Base-by-base conservation (phyloP, 768 basidiomycete species). In the Tylopilus plumbeoviolaceoides region DNA sequence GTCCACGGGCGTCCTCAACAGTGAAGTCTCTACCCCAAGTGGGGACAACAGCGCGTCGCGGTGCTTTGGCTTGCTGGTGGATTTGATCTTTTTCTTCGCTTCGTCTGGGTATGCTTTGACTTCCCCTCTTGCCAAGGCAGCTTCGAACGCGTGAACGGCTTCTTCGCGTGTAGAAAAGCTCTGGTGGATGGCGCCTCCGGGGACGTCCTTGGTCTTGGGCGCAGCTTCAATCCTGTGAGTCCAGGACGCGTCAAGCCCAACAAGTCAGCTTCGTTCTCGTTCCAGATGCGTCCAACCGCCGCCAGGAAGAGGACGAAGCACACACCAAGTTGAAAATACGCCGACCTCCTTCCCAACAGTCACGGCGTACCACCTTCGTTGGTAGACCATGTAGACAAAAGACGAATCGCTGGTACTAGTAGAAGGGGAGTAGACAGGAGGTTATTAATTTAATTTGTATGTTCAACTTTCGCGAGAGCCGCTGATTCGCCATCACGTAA, bases 181-280 rank as follows among this genome's bases (percentile, higher is more conserved):
- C 53, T 82, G 72, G 57, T 72, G 62, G 7, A 75, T 55, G 3
- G 77, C 64, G 31, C 72, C 73, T 30, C 71, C 72, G 9, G 75
- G 66, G 10, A 81, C 70, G 5, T 73, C 69, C 48, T 59, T 73
- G 11, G 78, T 75, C 48, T 76, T 68, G 8, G 75, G 72, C 1
- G 65, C 70, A 17, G 71, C 74, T 59, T 79, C 74, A 10, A 74
- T 61, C 82, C 81, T 83, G 59, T 62, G 49, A 38, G 35, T 47
- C 40, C 57, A 15, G 43, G 39, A 30, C 35, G 33, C 48, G 44
- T 45, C 35, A 9, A 33, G 33, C 33, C 44, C 53, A 44, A 41
- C 30, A 10, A 63, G 61, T 70, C 44, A 51, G 68, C 67, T 70
- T 35, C 27, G 44, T 77, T 27, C 48, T 49, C 42, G 27, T 39